phyloP scores from a whole-genome alignment of 306 rosid species.

The Ceratonia siliqua region DNA sequence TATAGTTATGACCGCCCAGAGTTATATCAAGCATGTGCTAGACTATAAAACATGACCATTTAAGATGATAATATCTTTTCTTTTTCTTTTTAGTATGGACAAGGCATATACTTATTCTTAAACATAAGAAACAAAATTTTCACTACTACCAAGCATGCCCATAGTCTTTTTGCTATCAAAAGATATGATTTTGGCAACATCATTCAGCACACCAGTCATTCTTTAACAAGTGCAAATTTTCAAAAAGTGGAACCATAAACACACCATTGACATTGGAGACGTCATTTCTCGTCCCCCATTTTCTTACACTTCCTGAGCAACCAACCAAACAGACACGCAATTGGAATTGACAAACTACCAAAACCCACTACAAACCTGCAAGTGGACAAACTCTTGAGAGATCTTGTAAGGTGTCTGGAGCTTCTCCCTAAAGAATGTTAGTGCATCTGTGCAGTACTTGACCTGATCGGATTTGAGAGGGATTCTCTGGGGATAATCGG shows the following conservation, averaged over 20 bases:
- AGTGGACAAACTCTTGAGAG: conserved; percentile 60
- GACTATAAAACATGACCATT: not conserved
- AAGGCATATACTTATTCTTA: not conserved
- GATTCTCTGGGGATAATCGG: conserved; percentile 55
- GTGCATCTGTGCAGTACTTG: conserved; percentile 63
- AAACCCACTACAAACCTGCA: conserved; percentile 50
- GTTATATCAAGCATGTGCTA: not conserved
- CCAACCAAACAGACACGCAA: not conserved
- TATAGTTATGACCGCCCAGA: not conserved
- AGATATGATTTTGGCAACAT: not conserved
- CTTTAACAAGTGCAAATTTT: not conserved
- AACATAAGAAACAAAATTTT: not conserved
- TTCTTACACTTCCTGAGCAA: not conserved
- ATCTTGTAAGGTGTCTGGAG: conserved; percentile 50
- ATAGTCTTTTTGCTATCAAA: not conserved
- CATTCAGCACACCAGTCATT: not conserved
- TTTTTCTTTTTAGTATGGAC: not conserved
- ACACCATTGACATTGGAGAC: not conserved
- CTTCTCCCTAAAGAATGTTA: conserved; percentile 57
- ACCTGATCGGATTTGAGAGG: conserved; percentile 65
- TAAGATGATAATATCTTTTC: not conserved
- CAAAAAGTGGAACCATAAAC: not conserved
- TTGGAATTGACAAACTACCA: not conserved
- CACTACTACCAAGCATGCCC: not conserved
- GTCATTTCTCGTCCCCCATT: not conserved